phyloP scores from a whole-genome alignment of 495 filamentous ascomycete species.

The Talaromyces adpressus region DNA sequence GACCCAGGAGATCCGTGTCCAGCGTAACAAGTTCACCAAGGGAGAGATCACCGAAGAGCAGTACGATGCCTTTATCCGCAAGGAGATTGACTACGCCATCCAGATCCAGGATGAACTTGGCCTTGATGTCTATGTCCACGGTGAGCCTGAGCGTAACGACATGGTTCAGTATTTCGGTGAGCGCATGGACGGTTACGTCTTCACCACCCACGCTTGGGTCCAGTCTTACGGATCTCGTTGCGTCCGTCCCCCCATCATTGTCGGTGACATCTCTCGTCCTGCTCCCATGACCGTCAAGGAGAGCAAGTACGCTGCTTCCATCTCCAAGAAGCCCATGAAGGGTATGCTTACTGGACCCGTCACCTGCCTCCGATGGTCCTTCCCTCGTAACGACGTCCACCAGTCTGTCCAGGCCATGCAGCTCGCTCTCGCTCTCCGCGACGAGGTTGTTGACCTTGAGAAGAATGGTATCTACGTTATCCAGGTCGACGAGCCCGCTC shows the following conservation, averaged over 20 bases:
- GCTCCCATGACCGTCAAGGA: conserved; percentile 99
- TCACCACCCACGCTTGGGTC: conserved; percentile 98
- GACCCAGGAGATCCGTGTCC: conserved; percentile 94
- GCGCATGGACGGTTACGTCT: conserved; percentile 88
- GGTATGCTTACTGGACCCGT: conserved; percentile 99
- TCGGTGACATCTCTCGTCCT: conserved; percentile 95
- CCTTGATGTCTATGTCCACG: conserved; percentile 94
- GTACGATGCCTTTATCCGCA: conserved; percentile 97
- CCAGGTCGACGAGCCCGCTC: conserved; percentile 97
- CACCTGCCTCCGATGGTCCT: conserved; percentile 98
- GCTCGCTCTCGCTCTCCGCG: conserved; percentile 93
- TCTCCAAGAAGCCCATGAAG: conserved; percentile 99
- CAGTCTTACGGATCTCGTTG: conserved; percentile 97
- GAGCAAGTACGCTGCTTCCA: conserved; percentile 93
- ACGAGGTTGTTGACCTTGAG: conserved; percentile 97
- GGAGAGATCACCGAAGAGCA: conserved; percentile 83
- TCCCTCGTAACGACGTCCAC: conserved; percentile 98
- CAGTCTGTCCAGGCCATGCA: conserved; percentile 98
- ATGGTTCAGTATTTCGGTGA: conserved; percentile 99
- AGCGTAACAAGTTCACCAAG: conserved; percentile 97
- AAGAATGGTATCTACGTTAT: conserved; percentile 93
- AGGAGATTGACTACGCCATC: conserved; percentile 89
- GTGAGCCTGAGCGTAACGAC: conserved; percentile 98
- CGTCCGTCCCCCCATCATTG: conserved; percentile 95
- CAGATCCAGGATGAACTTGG: conserved; percentile 96